Evolutionary conservation across 345 rosid genomes (phyloP), one percentile per base, ranked within the genome.

Genomic region (Kandelia obovata): DNA sequence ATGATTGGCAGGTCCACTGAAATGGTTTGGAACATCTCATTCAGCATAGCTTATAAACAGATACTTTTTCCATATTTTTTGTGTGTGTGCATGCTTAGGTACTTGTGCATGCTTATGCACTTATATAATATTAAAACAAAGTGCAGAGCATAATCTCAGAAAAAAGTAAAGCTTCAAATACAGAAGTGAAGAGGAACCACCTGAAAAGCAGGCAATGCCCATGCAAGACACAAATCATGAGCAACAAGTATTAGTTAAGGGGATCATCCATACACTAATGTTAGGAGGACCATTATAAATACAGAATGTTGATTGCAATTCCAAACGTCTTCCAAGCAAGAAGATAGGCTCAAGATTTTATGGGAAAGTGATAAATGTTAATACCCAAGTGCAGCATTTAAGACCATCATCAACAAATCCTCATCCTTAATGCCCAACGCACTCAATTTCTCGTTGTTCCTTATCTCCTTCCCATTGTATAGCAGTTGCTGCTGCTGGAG

Each of bases 331-430:
- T 31, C 9, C 6, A 47, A 46, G 5, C 1, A 31, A 64, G 67
- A 55, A 63, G 16, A 63, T 7, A n/a, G 21, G 47, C 1, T 23
- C 13, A 66, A 37, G 21, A 43, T 20, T 37, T 28, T 13, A 64
- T 8, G 28, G 56, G 58, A n/a, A 27, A 56, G 47, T 26, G 0
- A 57, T 31, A 46, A 58, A 57, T 30, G 49, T 43, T 43, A 5
- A 10, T 73, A 89, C 95, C 95, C 75, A 61, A 84, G 60, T 61
- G 83, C 73, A 58, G 88, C 66, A 77, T 71, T 75, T 6, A 96
- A 83, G 67, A 88, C 87, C 96, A 95, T 88, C 99, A 95, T 95
- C 75, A 95, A 55, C 78, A 95, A 81, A 82, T 95, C 99, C 73
- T 95, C 94, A 68, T 92, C 88, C 74, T 87, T 95, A 57, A 92